Base-by-base conservation (phyloP, 768 basidiomycete genomes). In the Leccinum broughii region DNA sequence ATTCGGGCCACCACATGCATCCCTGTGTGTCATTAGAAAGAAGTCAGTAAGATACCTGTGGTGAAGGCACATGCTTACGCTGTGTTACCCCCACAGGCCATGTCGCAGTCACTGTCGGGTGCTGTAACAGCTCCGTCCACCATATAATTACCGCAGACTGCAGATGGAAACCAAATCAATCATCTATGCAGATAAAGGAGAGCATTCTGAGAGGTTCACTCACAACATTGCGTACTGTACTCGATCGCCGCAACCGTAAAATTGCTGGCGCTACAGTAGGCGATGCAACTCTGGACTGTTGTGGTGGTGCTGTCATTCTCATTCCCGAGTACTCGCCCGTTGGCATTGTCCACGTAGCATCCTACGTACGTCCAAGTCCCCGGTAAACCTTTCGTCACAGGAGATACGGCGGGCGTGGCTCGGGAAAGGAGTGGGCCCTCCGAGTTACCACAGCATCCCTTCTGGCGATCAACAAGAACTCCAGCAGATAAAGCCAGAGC, bases 1-100 rank as follows among this genome's bases (percentile, higher is more conserved):
- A 66, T 86, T 86, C 1, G 85, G 82, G 6, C 85, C 91, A 68
- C 91, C 91, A 62, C 90, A 93, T 46, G 85, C 83, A 70, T 88
- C 80, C 13, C 86, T 87, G 60, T 51, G 59, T 28, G 30, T 60
- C 41, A 57, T 62, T 13, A 10, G 24, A 28, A 24, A 10, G 7
- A 1, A 7, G n/a, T 60, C n/a, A 32, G 22, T 1, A 22, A 39
- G 30, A 10, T 4, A 35, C 13, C 4, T 7, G 2, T 3, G 26
- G 14, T 2, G 17, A 41, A 15, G 48, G 20, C 17, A 0, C 4
- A 32, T 0, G 70, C 86, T 65, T 63, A 89, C 89, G 82, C 78
- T 11, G 83, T 41, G 59, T 85, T 87, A 24, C 91, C 93, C 17
- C 80, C 80, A 62, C 93, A 95, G 0, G 78, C 80, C 88, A 88